Evolutionary conservation across 2,329 filamentous ascomycete genomes (phyloP), one percentile per base, ranked within the genome.

Genomic region (Podosphaera aphanis): DNA sequence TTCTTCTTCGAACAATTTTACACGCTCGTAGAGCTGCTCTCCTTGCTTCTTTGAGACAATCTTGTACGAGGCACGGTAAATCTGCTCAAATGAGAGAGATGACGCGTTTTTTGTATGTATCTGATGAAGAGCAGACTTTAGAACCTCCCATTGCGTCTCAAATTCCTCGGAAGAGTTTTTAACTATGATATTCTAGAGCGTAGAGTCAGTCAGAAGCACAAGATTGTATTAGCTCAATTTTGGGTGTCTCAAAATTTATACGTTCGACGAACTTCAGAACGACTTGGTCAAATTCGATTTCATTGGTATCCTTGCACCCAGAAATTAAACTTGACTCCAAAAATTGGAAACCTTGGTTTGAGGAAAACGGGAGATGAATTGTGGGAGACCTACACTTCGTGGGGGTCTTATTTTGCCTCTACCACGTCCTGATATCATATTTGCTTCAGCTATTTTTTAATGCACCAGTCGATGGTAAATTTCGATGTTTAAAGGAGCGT

Each of bases 21-120:
- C 85, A 8, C 73, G 70, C 4, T 80, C 71, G 62, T 95, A 95
- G 1, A 98, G 69, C 10, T 77, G 67, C 29, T 81, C 74, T 21
- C 86, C 86, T 53, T 85, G 79, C 64, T 88, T 92, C 62, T 80
- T 82, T 31, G 94, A 65, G 1, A 95, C 88, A 18, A 95, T 83
- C 60, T 90, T 88, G 64, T 98, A 98, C 4, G 84, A 83, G 46
- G 82, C 82, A 48, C 90, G 80, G 63, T 98, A 98, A 0, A 98
- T 73, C 57, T 93, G 81, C 61, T 98, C 90, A 64, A 94, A 98
- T 1, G 86, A 93, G 2, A 98, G 73, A 15, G 72, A 70, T 8
- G 85, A 92, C 49, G 85, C 85, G 60, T 93, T 90, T 60, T 92
- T 86, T 48, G 77, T 81, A 64, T 95, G 86, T 44, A 98, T 95